phyloP scores from a whole-genome alignment of 73 alveolate genomes.

The Blepharisma stoltei region DNA sequence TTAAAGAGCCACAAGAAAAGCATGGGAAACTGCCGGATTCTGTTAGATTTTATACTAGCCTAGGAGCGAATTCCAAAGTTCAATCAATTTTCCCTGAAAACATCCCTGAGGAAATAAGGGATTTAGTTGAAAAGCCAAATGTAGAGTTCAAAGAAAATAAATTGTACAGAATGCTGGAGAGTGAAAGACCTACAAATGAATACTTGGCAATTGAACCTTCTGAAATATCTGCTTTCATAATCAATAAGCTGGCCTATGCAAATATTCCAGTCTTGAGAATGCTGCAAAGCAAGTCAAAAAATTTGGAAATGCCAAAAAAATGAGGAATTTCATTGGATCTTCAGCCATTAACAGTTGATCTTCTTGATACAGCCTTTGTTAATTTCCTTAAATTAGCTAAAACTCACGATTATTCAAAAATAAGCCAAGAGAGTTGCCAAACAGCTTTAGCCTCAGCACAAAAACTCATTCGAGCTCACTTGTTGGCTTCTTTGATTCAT shows the following conservation, averaged over 20 bases:
- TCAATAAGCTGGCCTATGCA: background rate
- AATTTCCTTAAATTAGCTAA: too few relatives aligned
- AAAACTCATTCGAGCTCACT: too few relatives aligned
- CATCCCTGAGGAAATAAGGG: background rate
- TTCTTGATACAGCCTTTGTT: too few relatives aligned
- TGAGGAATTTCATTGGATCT: too few relatives aligned
- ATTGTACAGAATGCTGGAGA: background rate
- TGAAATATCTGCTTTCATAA: constrained; percentile 1
- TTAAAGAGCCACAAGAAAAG: background rate
- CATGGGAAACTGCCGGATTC: background rate
- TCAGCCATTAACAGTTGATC: too few relatives aligned
- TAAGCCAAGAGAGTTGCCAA: too few relatives aligned
- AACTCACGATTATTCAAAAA: too few relatives aligned
- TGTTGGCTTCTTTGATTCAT: too few relatives aligned
- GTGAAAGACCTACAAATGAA: constrained; percentile 10
- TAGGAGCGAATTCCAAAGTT: background rate
- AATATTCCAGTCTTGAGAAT: too few relatives aligned
- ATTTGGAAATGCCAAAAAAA: too few relatives aligned
- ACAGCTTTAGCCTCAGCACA: too few relatives aligned
- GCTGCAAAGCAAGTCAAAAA: too few relatives aligned
- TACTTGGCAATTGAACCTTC: background rate
- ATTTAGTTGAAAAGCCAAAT: background rate
- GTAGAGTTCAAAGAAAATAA: background rate
- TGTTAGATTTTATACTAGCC: background rate
- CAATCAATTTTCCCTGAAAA: background rate